Percentiles rank a stretch among this genome's conserved stretches.
These are phyloP conservation scores for Colletotrichum sp. DNA, from an alignment of 2,329 filamentous ascomycete genomes.

Conservation along the genomic window DNA sequence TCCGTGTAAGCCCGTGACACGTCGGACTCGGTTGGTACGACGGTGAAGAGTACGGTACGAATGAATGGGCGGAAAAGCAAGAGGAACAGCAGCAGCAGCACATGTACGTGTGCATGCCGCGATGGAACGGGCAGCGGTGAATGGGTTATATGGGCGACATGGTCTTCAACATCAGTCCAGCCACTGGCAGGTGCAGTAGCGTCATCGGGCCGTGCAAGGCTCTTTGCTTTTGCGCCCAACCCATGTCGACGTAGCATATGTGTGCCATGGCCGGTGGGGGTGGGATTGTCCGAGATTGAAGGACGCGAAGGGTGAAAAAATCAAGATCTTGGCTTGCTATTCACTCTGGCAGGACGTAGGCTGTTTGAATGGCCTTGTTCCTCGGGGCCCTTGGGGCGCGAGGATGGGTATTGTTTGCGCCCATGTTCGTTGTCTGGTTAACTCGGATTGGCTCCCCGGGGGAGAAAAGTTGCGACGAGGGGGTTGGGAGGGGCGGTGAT, in stretches of 20 bases:
- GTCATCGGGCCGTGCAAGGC: slow-evolving; percentile 19
- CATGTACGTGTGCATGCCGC: background rate
- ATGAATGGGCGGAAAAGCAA: background rate
- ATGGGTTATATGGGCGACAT: slow-evolving; percentile 16
- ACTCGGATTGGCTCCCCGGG: slow-evolving; percentile 1
- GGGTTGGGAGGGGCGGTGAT: slow-evolving; percentile 8
- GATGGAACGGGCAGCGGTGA: background rate
- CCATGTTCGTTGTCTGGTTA: slow-evolving; percentile 13
- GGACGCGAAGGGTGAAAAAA: background rate
- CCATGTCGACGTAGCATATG: background rate
- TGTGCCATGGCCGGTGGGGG: background rate
- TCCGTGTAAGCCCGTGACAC: slow-evolving; percentile 17
- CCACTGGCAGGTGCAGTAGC: slow-evolving; percentile 22
- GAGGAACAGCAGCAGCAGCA: background rate
- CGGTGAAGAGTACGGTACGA: background rate
- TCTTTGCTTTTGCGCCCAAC: background rate
- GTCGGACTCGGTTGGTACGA: background rate
- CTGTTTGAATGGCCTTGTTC: background rate
- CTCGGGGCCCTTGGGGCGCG: background rate
- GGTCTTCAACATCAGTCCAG: slow-evolving; percentile 3
- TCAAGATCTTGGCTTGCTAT: background rate
- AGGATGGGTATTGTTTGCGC: background rate
- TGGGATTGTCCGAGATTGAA: background rate
- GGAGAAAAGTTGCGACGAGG: background rate
- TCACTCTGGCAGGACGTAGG: background rate